Percentiles rank a stretch among this genome's conserved stretches.
phyloP scores from a whole-genome alignment of 2,329 filamentous ascomycete species.

The Phoma sp. region DNA sequence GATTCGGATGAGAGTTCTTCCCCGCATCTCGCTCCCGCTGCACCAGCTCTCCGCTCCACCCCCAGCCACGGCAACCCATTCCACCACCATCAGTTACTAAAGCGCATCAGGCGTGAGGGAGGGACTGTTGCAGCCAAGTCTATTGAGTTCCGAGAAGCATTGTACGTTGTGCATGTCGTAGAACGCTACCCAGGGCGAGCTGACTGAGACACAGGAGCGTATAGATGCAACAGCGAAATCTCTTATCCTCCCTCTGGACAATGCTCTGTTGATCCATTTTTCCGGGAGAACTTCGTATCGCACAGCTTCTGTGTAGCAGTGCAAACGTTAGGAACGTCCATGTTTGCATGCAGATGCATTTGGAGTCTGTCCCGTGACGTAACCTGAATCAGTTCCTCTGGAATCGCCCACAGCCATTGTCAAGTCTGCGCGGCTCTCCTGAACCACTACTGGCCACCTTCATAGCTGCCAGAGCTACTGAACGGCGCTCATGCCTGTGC shows the following conservation, averaged over 20 bases:
- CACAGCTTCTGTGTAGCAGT: background rate
- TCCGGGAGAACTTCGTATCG: conserved; percentile 10
- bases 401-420: background rate
- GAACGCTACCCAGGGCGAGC: background rate
- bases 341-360: conserved; percentile 7
- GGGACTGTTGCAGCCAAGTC: background rate
- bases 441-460: background rate
- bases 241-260: conserved; percentile 18
- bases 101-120: background rate
- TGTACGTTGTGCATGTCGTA: background rate
- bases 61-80: conserved; percentile 7
- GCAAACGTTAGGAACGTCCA: conserved; percentile 1
- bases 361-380: conserved; percentile 6
- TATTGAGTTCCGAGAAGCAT: background rate
- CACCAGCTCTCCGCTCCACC: conserved; percentile 7
- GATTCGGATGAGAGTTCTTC: conserved; percentile 20
- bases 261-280: conserved; percentile 6
- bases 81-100: conserved; percentile 4
- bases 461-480: background rate
- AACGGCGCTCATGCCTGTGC: conserved; percentile 34
- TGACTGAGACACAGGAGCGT: conserved; percentile 8
- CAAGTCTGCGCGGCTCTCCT: background rate
- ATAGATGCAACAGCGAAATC: conserved; percentile 23
- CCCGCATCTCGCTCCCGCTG: too few relatives aligned
- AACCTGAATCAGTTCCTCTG: background rate